Percentiles rank a stretch among this genome's conserved stretches.
Conservation (phyloP, 2,329 filamentous ascomycete genomes). For the Aspergillus neoniger region DNA sequence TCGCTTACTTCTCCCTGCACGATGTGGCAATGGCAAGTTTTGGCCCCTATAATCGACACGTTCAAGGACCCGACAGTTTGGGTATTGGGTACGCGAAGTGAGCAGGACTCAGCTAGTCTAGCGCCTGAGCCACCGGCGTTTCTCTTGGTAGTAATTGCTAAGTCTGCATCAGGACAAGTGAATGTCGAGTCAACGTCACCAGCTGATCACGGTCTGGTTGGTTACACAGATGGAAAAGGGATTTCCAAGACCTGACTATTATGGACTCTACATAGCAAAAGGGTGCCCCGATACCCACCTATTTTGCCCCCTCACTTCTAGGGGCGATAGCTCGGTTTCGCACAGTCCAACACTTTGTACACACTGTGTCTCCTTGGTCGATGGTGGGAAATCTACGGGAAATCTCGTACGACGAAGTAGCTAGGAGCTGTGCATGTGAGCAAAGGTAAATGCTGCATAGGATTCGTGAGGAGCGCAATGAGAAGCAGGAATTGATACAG, state of each 20-base stretch:
- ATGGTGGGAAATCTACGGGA: background rate
- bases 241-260: background rate
- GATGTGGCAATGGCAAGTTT: background rate
- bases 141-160: background rate
- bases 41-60: background rate
- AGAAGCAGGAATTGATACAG: background rate
- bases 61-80: background rate
- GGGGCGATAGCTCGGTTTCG: background rate
- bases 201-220: background rate
- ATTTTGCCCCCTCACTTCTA: background rate
- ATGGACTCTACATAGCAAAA: background rate
- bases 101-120: background rate
- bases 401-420: background rate
- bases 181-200: background rate
- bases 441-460: too few relatives aligned
- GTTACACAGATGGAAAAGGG: background rate
- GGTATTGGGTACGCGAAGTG: background rate
- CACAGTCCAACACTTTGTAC: conserved; percentile 8
- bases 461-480: background rate
- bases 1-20: background rate
- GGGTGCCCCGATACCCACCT: background rate
- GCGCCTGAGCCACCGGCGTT: background rate
- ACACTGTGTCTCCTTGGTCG: background rate
- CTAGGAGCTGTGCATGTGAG: background rate
- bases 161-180: background rate